Conservation (phyloP, 176 grass and related monocot species). For the Raddia guianensis region DNA sequence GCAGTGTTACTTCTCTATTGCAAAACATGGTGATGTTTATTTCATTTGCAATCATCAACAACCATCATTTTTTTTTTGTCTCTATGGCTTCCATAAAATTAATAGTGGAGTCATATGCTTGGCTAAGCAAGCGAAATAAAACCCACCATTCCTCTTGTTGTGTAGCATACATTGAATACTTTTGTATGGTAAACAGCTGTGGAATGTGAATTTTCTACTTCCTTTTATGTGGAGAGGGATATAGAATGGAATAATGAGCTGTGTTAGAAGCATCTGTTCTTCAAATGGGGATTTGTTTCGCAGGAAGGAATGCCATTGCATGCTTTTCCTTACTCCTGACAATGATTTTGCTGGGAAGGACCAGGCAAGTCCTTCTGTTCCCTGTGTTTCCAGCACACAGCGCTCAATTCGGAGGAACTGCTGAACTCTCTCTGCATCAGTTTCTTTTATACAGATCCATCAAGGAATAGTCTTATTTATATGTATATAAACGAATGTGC, state of each 20-base stretch:
- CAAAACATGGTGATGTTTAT: background rate
- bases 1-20: background rate
- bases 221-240: too few relatives aligned
- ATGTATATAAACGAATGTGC: background rate
- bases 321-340: constrained; percentile 95
- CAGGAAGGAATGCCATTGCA: constrained; percentile 98
- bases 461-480: background rate
- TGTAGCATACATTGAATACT: background rate
- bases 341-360: constrained; percentile 92
- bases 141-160: background rate
- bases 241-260: background rate
- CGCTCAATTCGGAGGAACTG: background rate
- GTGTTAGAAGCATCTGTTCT: background rate
- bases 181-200: background rate
- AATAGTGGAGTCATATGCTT: constrained; percentile 18
- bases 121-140: background rate
- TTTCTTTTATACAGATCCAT: background rate
- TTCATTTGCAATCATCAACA: background rate
- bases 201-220: too few relatives aligned
- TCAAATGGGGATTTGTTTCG: constrained; percentile 20
- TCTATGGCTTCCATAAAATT: background rate
- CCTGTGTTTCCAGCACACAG: background rate
- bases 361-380: constrained; percentile 54
- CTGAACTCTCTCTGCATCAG: background rate
- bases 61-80: background rate